Base-by-base conservation (phyloP, 768 basidiomycete species). In the Boletus sp. region DNA sequence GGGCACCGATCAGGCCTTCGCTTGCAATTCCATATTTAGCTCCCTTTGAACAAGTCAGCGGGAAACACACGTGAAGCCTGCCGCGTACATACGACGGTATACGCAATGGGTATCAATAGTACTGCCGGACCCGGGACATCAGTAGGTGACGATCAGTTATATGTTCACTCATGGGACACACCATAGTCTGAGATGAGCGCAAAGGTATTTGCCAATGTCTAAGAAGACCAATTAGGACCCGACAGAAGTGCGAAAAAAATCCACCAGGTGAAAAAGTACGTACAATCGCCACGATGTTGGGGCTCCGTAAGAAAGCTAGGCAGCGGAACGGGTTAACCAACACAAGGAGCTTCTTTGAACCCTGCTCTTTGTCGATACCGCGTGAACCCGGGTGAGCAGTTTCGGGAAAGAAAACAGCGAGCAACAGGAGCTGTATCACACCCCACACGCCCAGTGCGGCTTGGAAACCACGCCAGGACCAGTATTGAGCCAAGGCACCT, bases 401-500 rank as follows among this genome's bases (percentile, higher is more conserved):
- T 60, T 89, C 87, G 0, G 86, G 87, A n/a, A 87, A 76, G 49
- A 75, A 76, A 4, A 77, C 39, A 1, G 64, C 46, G 32, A 87
- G 72, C 6, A 71, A 55, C 7, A 77, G 7, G 34, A 81, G 72
- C 2, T 74, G 70, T 1, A 76, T 14, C 0, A 79, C 35, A 2
- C 77, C 79, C 37, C 72, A 65, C 0, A 74, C 35, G 3, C 77
- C 79, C 1, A 88, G 54, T 0, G 62, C 60, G 8, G 69, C 62
- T 62, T 89, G 85, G 66, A 85, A 79, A 4, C 75, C 56, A 0
- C 87, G 77, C 87, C 88, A 90, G 0, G 87, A 87, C 33, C 75
- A 76, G 57, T 85, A 86, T 49, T 84, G 73, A 0, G 85, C 76
- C 0, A 77, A 72, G 27, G 77, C 48, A 14, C 82, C 82, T 81